These are phyloP conservation scores for Arthrobotrys sphaeroides DNA, from an alignment of 2,329 filamentous ascomycete genomes.

Conservation along the genomic window DNA sequence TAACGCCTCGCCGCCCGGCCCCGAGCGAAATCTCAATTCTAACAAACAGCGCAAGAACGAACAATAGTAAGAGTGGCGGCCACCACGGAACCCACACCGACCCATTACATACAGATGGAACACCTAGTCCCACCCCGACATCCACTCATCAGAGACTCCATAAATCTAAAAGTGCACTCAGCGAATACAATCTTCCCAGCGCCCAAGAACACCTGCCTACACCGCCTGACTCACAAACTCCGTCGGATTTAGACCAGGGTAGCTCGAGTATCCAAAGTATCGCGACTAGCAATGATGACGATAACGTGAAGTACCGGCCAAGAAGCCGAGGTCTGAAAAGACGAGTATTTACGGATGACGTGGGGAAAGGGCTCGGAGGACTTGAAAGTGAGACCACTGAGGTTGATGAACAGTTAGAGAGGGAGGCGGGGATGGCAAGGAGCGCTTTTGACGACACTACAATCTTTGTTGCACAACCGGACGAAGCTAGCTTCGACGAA, in stretches of 20 bases:
- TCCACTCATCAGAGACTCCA: background rate
- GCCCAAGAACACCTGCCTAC: slow-evolving; percentile 15
- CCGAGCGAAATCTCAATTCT: slow-evolving; percentile 9
- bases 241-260: slow-evolving; percentile 30
- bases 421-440: slow-evolving; percentile 29
- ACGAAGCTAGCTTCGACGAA: background rate
- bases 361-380: background rate
- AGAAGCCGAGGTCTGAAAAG: slow-evolving; percentile 11
- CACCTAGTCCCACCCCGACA: slow-evolving; percentile 22
- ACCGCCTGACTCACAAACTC: slow-evolving; percentile 35
- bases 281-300: background rate
- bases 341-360: slow-evolving; percentile 6
- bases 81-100: background rate
- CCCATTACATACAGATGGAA: slow-evolving; percentile 1
- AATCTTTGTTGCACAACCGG: background rate
- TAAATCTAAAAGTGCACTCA: background rate
- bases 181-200: background rate
- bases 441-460: background rate
- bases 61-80: slow-evolving; percentile 1
- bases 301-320: slow-evolving; percentile 31
- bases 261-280: too few relatives aligned
- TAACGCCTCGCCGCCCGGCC: background rate
- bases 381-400: slow-evolving; percentile 34
- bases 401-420: slow-evolving; percentile 40
- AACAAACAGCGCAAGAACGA: slow-evolving; percentile 25